Percentiles rank a stretch among this genome's conserved stretches.
Conservation (phyloP, 805 yeast species). For the Candida silvicultrix region DNA sequence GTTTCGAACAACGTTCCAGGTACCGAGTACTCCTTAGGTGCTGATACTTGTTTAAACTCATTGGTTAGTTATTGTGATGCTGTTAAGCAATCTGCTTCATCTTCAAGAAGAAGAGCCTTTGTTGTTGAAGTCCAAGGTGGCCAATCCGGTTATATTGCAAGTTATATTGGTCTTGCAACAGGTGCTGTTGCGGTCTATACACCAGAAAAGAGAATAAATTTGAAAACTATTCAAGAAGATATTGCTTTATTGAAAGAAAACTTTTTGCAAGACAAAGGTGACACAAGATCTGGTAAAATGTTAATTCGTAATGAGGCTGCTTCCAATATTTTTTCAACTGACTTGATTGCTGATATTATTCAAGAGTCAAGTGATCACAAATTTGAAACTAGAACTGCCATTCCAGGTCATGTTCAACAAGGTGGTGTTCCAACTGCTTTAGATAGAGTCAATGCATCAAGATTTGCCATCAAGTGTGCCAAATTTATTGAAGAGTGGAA, state of each 20-base stretch:
- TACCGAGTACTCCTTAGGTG: slow-evolving; percentile 90
- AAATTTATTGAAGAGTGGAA: slow-evolving; percentile 75
- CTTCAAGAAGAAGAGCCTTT: slow-evolving; percentile 89
- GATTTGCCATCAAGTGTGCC: slow-evolving; percentile 86
- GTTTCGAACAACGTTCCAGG: slow-evolving; percentile 99
- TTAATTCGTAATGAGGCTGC: slow-evolving; percentile 81
- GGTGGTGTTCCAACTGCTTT: slow-evolving; percentile 94
- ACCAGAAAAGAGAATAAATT: slow-evolving; percentile 76
- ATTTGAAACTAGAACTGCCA: slow-evolving; percentile 89
- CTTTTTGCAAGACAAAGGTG: slow-evolving; percentile 70
- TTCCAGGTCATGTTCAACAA: slow-evolving; percentile 98
- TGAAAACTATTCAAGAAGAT: slow-evolving; percentile 69
- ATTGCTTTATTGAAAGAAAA: slow-evolving; percentile 61
- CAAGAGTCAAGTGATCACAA: slow-evolving; percentile 68
- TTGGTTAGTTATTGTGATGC: slow-evolving; percentile 92
- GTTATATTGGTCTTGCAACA: slow-evolving; percentile 74
- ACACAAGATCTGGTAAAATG: slow-evolving; percentile 78
- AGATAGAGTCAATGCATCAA: slow-evolving; percentile 84
- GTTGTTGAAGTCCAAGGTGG: slow-evolving; percentile 99
- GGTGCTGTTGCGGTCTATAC: slow-evolving; percentile 91
- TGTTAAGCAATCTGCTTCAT: slow-evolving; percentile 89
- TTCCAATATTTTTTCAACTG: slow-evolving; percentile 74
- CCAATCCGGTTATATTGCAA: slow-evolving; percentile 88
- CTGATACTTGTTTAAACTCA: slow-evolving; percentile 92
- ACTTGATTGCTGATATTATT: slow-evolving; percentile 77